Conservation (phyloP, 202 grass and related monocot genomes). For the Bolboschoenoplectus hybrid region DNA sequence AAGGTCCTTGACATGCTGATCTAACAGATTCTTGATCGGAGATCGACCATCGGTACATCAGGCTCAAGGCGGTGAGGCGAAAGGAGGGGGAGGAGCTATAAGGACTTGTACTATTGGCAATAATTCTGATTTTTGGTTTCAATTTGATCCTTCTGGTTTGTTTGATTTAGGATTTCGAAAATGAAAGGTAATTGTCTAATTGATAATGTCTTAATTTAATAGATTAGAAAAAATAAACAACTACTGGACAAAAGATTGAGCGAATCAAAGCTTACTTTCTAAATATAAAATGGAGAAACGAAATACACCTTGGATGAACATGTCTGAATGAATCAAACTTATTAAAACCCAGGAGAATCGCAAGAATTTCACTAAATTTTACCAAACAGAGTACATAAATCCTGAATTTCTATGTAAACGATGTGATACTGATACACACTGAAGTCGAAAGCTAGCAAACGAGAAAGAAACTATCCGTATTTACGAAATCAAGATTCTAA, state of each 20-base stretch:
- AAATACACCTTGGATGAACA: background rate
- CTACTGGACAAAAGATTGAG: background rate
- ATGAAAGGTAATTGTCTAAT: background rate
- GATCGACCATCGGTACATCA: background rate
- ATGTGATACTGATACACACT: background rate
- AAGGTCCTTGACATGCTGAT: slow-evolving; percentile 43
- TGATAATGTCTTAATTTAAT: background rate
- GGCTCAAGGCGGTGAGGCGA: background rate
- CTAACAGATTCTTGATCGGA: slow-evolving; percentile 36
- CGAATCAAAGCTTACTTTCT: background rate
- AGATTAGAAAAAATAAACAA: background rate
- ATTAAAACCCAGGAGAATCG: background rate
- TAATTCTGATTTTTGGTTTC: background rate
- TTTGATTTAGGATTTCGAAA: background rate
- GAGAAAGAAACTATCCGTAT: background rate
- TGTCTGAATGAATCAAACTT: background rate
- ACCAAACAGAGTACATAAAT: background rate
- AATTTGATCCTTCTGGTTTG: background rate
- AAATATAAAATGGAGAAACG: background rate
- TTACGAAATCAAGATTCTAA: background rate
- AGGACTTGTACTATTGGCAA: background rate
- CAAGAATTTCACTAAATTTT: background rate
- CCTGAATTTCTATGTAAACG: background rate
- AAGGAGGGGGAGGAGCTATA: background rate
- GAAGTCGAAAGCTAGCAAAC: background rate